Evolutionary conservation across 768 basidiomycete species (phyloP).

Genomic region (Tulasnella sp.): DNA sequence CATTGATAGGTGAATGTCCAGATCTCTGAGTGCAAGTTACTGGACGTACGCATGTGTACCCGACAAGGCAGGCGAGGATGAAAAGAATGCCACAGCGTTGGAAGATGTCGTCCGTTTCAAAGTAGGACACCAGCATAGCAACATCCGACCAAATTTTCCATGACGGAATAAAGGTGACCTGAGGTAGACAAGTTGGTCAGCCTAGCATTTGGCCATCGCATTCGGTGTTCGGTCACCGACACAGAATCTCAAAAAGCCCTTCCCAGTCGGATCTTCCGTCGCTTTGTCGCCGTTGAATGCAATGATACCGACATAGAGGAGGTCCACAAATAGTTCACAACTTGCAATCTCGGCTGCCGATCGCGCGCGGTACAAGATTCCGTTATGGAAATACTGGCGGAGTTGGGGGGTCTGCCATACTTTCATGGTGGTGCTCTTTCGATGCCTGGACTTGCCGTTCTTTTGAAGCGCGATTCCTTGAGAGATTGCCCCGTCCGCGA

Average conservation of each 20-base stretch:
- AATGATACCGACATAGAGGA: constrained; percentile 6
- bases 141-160: constrained; percentile 10
- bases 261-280: constrained; percentile 5
- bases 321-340: constrained; percentile 4
- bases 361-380: neutral
- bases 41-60: neutral
- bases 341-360: neutral
- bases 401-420: neutral
- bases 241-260: neutral
- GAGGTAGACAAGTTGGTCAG: neutral
- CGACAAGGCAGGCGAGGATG: constrained; percentile 1
- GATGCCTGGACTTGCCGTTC: neutral
- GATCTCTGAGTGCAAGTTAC: neutral
- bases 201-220: neutral
- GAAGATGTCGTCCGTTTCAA: constrained; percentile 1
- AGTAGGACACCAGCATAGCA: neutral
- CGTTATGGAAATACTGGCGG: constrained; percentile 4
- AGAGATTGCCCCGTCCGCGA: neutral
- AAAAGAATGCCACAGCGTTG: neutral
- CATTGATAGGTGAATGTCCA: neutral
- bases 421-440: neutral
- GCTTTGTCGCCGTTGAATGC: constrained; percentile 7
- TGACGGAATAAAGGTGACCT: constrained; percentile 5
- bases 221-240: neutral
- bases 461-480: neutral